Conservation (phyloP, 2,329 filamentous ascomycete species). For the Penicillium sp. region DNA sequence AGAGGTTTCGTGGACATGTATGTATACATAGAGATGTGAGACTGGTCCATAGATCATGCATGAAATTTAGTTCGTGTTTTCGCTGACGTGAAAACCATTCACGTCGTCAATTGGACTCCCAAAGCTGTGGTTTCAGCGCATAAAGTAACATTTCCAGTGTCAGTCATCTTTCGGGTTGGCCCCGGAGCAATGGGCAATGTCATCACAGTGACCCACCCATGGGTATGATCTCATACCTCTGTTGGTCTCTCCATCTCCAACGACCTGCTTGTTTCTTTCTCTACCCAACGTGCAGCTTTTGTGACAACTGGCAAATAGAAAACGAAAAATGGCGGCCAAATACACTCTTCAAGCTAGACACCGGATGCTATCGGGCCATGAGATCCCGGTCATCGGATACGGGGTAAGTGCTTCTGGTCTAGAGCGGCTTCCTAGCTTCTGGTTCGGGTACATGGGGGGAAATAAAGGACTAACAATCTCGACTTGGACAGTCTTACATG, state of each 20-base stretch:
- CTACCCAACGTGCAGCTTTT: not conserved
- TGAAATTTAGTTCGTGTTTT: slow-evolving; percentile 16
- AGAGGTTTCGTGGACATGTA: not conserved
- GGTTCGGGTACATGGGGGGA: not conserved
- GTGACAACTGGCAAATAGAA: slow-evolving; percentile 1
- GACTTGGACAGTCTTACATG: slow-evolving; percentile 30
- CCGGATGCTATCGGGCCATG: slow-evolving; percentile 58
- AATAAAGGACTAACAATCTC: not conserved
- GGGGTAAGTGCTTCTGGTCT: slow-evolving; percentile 44
- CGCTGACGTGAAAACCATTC: not conserved
- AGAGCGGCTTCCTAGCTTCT: not conserved
- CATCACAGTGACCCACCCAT: slow-evolving; percentile 5
- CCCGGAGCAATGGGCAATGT: too few relatives aligned
- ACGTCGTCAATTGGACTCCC: too few relatives aligned
- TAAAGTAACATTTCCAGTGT: too few relatives aligned
- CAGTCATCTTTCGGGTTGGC: too few relatives aligned
- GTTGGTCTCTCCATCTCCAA: not conserved
- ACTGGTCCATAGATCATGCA: slow-evolving; percentile 19
- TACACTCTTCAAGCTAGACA: slow-evolving; percentile 40
- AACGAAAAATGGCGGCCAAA: slow-evolving; percentile 19
- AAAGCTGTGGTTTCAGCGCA: too few relatives aligned
- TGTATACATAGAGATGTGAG: slow-evolving; percentile 23
- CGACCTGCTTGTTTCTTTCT: not conserved
- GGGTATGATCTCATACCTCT: slow-evolving; percentile 17
- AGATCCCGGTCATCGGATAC: slow-evolving; percentile 60